These are phyloP conservation scores for Termitomyces sp. DNA, from an alignment of 768 basidiomycete genomes.

Conservation along the genomic window DNA sequence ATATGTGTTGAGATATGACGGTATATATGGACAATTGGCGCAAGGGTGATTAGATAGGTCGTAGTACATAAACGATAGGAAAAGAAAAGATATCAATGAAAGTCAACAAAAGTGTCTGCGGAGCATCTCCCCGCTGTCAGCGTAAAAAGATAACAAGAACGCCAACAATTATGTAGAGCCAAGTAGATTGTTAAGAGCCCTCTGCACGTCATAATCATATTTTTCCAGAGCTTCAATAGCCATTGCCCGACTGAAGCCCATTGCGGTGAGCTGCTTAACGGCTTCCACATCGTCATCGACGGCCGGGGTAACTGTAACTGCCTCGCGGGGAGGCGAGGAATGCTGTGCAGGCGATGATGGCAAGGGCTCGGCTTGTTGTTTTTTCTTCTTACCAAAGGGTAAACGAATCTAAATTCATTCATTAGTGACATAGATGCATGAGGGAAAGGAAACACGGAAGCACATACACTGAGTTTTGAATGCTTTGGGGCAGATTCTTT, in stretches of 20 bases:
- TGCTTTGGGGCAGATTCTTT: constrained; percentile 54
- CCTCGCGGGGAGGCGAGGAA: constrained; percentile 41
- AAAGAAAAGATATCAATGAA: not conserved
- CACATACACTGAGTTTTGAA: constrained; percentile 74
- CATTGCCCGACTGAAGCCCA: constrained; percentile 87
- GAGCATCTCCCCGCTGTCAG: not conserved
- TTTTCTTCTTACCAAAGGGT: constrained; percentile 76
- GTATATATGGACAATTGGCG: too few species aligned
- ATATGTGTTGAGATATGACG: not conserved
- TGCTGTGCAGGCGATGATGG: constrained; percentile 33
- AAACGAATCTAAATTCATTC: constrained; percentile 50
- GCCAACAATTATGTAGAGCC: constrained; percentile 6
- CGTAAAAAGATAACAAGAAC: not conserved
- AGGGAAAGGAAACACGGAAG: not conserved
- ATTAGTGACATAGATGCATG: constrained; percentile 1
- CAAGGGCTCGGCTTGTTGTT: constrained; percentile 44
- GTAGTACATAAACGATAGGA: not conserved
- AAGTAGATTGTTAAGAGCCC: constrained; percentile 72
- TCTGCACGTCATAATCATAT: constrained; percentile 75
- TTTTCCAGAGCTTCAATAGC: constrained; percentile 83
- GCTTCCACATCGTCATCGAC: constrained; percentile 69
- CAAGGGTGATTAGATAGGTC: not conserved
- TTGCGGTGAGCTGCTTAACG: constrained; percentile 74
- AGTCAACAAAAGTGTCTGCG: not conserved
- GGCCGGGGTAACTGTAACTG: constrained; percentile 43